Evolutionary conservation across 108 stramenopile genomes (phyloP), one percentile per base, ranked within the genome.

Genomic region (Cyclotella cryptica): DNA sequence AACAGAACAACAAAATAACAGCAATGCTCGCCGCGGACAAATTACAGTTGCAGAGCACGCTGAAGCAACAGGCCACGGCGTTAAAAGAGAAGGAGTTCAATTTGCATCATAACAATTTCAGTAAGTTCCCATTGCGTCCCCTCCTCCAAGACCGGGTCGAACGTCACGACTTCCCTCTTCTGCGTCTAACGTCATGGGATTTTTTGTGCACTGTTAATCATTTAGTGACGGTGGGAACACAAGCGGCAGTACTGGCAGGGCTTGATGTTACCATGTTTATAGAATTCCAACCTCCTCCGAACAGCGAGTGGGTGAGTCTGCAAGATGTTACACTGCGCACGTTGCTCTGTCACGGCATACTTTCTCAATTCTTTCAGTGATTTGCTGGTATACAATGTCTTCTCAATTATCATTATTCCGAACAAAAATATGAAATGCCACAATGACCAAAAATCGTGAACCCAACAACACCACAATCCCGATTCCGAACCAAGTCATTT

Each of bases 71-170:
- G 62, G 93, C 93, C 1, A 97, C 94, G 22, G 91, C 91, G 11
- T 71, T 97, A 29, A 97, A 96, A 72, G 96, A 97, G 72, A 97
- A 97, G 79, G 96, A 97, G 77, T 97, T 97, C 83, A 89, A 93
- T 72, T 78, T 97, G 27, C 96, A 97, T 68, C 92, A 94, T 84
- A 79, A 83, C 52, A 97, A 97, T 78, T 80, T 93, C 45, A 89
- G 89, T 89, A 61, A 80, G 88, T 87, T 47, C 40, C 18, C 18
- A 44, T 28, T 13, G 30, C 30, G 11, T 30, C 19, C n/a, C n/a
- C n/a, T n/a, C n/a, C n/a, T n/a, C n/a, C n/a, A n/a, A n/a, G n/a
- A n/a, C n/a, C n/a, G n/a, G n/a, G n/a, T n/a, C n/a, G n/a, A n/a
- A n/a, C n/a, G n/a, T n/a, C n/a, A n/a, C n/a, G n/a, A n/a, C n/a